Base-by-base conservation (phyloP, 2,329 filamentous ascomycete genomes). In the Talaromyces rugulosus region DNA sequence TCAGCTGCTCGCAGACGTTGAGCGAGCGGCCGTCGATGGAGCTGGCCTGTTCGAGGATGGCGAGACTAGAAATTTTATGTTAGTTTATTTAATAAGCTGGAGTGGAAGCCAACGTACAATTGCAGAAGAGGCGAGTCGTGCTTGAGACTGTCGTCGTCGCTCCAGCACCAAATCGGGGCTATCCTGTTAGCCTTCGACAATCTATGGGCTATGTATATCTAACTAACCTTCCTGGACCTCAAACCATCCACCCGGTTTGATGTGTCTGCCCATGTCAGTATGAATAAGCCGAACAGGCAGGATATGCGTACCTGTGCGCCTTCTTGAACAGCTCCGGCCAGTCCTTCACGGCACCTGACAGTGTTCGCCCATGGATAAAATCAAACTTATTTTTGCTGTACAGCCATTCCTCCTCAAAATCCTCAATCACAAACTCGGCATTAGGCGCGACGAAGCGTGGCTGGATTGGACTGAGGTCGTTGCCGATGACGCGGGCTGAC, bases 381-480 rank as follows among this genome's bases (percentile, higher is more conserved):
- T 69, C 67, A 57, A 69, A 69, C n/a, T 55, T 40, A 18, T 66
- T 61, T 23, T 63, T 42, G 9, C 34, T 31, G 31, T 56, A 56
- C n/a, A 36, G 51, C 67, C 67, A 68, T 6, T 66, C 62, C 23
- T 62, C 56, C 50, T 66, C 63, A 12, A 60, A 56, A 59, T 69
- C 67, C n/a, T 67, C 63, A 53, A 69, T 64, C 33, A 67, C 62
- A 59, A 69, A 68, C 28, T 62, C 34, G n/a, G 56, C 62, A 58
- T 69, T 69, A 5, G 68, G 66, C n/a, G 61, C 50, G 16, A 50
- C 28, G 7, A 30, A 60, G 4, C 9, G 5, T 1, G 61, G 61
- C 23, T 62, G 61, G 12, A 62, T 62, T 5, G 61, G 50, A 31
- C 57, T 56, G 28, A 62, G 51, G 42, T 62, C 57, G 30, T 60